These are phyloP conservation scores for Scleroderma bovista DNA, from an alignment of 768 basidiomycete genomes.

Conservation along the genomic window DNA sequence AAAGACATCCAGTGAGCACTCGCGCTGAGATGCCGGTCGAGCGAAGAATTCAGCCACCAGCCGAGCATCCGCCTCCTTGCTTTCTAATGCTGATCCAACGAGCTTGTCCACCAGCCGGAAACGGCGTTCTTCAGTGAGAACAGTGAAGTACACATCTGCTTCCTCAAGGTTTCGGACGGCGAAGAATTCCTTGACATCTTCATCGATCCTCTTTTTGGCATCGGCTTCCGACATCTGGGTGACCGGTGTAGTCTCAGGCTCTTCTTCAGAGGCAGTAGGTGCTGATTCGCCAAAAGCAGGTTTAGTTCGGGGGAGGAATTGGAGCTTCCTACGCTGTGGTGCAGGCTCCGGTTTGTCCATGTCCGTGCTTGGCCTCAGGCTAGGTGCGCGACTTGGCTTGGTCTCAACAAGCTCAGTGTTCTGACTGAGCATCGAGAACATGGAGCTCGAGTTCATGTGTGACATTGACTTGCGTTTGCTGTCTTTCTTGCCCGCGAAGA, in stretches of 20 bases:
- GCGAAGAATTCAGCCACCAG: constrained; percentile 74
- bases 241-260: constrained; percentile 33
- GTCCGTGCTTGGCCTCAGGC: constrained; percentile 36
- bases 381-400: constrained; percentile 49
- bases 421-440: constrained; percentile 82
- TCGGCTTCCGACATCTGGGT: constrained; percentile 58
- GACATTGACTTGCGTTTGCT: constrained; percentile 69
- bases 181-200: constrained; percentile 86
- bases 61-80: constrained; percentile 75
- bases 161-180: constrained; percentile 79
- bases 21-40: constrained; percentile 51
- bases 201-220: constrained; percentile 69
- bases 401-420: constrained; percentile 48
- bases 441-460: constrained; percentile 74
- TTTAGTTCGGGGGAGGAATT: constrained; percentile 65
- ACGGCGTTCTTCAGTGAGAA: constrained; percentile 61
- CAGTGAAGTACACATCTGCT: constrained; percentile 81
- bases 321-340: constrained; percentile 59
- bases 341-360: constrained; percentile 41
- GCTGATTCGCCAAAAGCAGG: constrained; percentile 46
- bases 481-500: constrained; percentile 74
- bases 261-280: constrained; percentile 44
- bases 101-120: constrained; percentile 69
- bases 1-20: constrained; percentile 56
- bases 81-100: constrained; percentile 67